Base-by-base conservation (phyloP, 202 grass and related monocot species). In the Alloteropsis angusta region DNA sequence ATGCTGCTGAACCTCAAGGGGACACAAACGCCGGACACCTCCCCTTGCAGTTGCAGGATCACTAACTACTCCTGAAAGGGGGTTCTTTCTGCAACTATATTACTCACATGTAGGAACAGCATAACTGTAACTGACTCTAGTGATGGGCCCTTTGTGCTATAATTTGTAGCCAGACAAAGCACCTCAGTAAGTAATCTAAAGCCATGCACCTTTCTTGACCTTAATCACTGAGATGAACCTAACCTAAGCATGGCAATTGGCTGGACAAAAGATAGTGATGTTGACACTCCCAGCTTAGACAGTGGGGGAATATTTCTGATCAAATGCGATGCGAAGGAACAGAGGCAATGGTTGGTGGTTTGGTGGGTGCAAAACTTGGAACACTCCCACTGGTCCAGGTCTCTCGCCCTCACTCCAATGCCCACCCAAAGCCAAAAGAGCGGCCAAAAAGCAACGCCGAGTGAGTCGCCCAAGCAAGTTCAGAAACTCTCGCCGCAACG, bases 351-450 rank as follows among this genome's bases (percentile, higher is more conserved):
- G 86, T 88, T 88, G 86, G 75, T 77, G 73, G 1, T 22, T 61
- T 54, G 82, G 74, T 77, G 73, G 82, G 43, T 63, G n/a, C 79
- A 64, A 75, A 32, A 79, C 61, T 64, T 84, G 76, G 76, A 88
- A 71, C 64, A 35, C 57, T 65, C 56, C 19, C 71, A 80, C 71
- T 76, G 81, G 81, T 80, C 76, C 86, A 76, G 37, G 60, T 61
- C 53, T 61, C 53, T 74, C 69, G 9, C 14, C 49, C 70, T 78
- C 67, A 13, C 60, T 44, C 61, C 7, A 57, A 54, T 2, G 26
- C 49, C 74, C 44, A 63, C 13, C 73, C 45, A 78, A 49, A 49
- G 60, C 74, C 36, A 84, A 60, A 84, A 84, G 34, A 78, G 34
- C 45, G 46, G 56, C 43, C 43, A 74, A 73, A 66, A 78, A 35